Base-by-base conservation (phyloP, 169 alveolate species). In the Cryptosporidium ryanae region DNA sequence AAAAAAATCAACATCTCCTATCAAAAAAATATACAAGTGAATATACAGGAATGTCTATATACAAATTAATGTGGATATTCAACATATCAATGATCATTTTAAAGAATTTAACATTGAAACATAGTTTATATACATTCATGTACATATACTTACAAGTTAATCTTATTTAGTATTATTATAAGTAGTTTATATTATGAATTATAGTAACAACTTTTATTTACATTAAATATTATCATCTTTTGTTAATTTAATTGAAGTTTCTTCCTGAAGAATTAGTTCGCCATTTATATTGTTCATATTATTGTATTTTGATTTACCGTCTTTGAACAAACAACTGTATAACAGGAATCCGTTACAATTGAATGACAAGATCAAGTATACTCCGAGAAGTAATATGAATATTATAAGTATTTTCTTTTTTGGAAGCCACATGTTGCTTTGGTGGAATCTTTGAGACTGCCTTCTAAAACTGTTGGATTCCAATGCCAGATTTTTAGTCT, bases 391-490 rank as follows among this genome's bases (percentile, higher is more conserved):
- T 66, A 48, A 48, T 21, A 21, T 27, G 6, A 66, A 13, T n/a
- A 70, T 18, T 54, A 70, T 10, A 13, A 54, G 27, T 13, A 52
- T 31, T n/a, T 61, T 70, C 25, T 32, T 32, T 15, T 18, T 18
- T 46, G 66, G 34, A 57, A 31, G 17, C 50, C 66, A 70, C 27
- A 52, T 23, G 13, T 65, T 32, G 5, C 57, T 70, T 31, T 23
- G 23, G 13, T 57, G 84, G 8, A 70, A 70, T 70, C 84, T 70
- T 6, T 55, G 31, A 2, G 84, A 70, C 21, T 70, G 84, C 43
- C 84, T 70, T 29, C 67, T 18, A 32, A 54, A 70, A 12, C 12
- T 27, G 57, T 70, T 57, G 4, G 84, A 70, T 70, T 70, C 84
- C 0, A 25, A 29, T 15, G 84, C 21, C 6, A 70, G 38, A 0